These are phyloP conservation scores for Platanthera guangdongensis DNA, from an alignment of 106 monocot species.

Conservation along the genomic window DNA sequence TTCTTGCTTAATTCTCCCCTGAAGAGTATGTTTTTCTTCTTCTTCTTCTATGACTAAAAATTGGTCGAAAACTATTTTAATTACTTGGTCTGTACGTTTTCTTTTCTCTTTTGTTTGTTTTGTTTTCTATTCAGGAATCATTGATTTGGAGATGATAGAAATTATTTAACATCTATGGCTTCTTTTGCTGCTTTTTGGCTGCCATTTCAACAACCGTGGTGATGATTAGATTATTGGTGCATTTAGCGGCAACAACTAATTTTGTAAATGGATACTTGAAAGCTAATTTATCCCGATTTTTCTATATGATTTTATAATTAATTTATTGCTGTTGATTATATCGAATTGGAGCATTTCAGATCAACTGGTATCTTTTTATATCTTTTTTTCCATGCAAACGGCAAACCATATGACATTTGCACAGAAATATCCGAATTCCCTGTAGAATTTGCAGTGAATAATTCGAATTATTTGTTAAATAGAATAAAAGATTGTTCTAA, in stretches of 20 bases:
- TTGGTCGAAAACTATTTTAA: background rate
- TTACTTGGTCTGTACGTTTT: background rate
- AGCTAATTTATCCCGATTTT: background rate
- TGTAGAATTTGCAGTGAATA: too few relatives aligned
- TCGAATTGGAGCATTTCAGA: too few relatives aligned
- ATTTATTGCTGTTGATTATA: too few relatives aligned
- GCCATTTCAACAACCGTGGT: background rate
- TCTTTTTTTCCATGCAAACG: too few relatives aligned
- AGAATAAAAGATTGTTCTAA: too few relatives aligned
- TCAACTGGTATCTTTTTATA: too few relatives aligned
- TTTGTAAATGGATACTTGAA: background rate
- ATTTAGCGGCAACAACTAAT: background rate
- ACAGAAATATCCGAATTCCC: too few relatives aligned
- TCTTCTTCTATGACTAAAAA: background rate
- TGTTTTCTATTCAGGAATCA: background rate
- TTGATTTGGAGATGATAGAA: background rate
- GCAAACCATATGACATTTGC: too few relatives aligned
- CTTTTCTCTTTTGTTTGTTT: background rate
- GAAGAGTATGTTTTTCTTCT: background rate
- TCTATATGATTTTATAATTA: too few relatives aligned
- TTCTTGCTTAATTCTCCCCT: background rate
- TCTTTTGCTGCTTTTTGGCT: background rate
- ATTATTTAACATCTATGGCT: background rate
- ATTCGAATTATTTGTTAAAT: too few relatives aligned
- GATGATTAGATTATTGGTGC: background rate